These are phyloP conservation scores for Acacia confusa DNA, from an alignment of 306 rosid genomes.

Conservation along the genomic window DNA sequence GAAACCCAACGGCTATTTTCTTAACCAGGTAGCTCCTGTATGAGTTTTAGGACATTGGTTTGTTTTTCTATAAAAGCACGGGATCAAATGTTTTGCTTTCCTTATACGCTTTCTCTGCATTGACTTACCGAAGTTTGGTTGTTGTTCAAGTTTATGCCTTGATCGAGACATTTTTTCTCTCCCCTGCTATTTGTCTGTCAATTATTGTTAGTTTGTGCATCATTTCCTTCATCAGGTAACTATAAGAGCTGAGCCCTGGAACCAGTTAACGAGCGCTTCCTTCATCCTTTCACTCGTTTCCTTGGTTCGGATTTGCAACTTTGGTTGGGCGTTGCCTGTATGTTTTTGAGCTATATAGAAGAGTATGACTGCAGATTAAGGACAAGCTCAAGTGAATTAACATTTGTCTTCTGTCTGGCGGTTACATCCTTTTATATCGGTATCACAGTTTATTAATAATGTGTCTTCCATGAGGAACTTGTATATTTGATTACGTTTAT, in stretches of 20 bases:
- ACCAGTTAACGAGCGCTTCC: not conserved
- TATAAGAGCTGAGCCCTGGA: not conserved
- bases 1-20: constrained; percentile 88
- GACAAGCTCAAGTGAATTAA: not conserved
- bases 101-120: not conserved
- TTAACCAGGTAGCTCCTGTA: constrained; percentile 42
- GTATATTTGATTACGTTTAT: not conserved
- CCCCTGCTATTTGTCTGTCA: not conserved
- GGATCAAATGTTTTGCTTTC: not conserved
- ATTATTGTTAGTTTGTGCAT: not conserved
- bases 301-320: not conserved
- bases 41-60: constrained; percentile 21
- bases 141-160: not conserved
- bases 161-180: not conserved
- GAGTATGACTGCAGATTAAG: not conserved
- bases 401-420: not conserved
- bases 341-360: not conserved
- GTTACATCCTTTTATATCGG: not conserved
- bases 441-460: not conserved
- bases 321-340: constrained; percentile 7
- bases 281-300: not conserved
- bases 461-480: not conserved
- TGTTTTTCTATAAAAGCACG: not conserved
- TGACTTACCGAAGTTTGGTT: constrained; percentile 13
- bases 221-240: not conserved